Evolutionary conservation across 495 filamentous ascomycete species (phyloP), one percentile per base, ranked within the genome.

Genomic region (Podospora sp.): DNA sequence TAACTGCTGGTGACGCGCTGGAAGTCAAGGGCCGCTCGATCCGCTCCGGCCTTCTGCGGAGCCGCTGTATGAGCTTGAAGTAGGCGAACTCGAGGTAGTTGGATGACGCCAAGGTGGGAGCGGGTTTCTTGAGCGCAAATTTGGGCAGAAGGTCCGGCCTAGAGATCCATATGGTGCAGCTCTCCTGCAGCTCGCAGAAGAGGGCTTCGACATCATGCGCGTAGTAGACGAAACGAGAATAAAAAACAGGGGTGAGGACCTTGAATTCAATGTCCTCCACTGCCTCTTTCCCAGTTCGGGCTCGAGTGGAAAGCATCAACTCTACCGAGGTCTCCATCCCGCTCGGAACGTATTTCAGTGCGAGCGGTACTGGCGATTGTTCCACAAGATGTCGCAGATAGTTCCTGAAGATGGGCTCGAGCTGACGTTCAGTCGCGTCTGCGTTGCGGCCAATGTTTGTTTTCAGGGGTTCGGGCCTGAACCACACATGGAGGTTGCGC

Each of bases 231-330:
- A 90, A 83, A 55, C 82, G 77, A 52, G 83, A 79, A 73, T 90
- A 91, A 71, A 90, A 91, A 1, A 74, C 78, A 1, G 89, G 87
- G 0, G 83, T 87, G 1, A 87, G 74, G 20, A 89, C 73, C 27
- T 81, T 82, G 66, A 90, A 73, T 46, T 83, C 80, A 1, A 87
- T 25, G 16, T 77, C 57, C 14, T 80, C 68, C 3, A 52, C 58
- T 3, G 22, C 35, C 6, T 57, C 24, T n/a, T 63, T 35, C 36
- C 65, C 24, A 60, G 40, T 51, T 24, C 71, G 70, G 9, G 65
- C 22, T 0, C 40, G 40, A 46, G 76, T 65, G 9, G 78, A 82
- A 21, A 76, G 72, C 60, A 82, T 78, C 33, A 77, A 67, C 71
- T 80, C 76, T 16, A 65, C 58, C 6, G 63, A 52, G n/a, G 68